Base-by-base conservation (phyloP, 2,329 filamentous ascomycete species). In the Raffaelea ambrosiae region DNA sequence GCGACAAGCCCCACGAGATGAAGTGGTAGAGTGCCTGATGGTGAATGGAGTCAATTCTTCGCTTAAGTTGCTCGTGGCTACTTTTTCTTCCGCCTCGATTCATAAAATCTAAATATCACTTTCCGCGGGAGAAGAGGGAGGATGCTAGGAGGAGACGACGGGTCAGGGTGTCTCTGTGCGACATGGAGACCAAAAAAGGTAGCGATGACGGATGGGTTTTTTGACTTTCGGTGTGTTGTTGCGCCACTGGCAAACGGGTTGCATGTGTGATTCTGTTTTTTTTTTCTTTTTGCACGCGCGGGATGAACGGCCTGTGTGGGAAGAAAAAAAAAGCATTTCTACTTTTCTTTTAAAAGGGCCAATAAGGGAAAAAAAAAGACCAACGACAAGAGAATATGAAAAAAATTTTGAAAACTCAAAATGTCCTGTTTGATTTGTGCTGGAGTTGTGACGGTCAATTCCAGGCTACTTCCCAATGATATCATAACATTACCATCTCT, bases 1-100 rank as follows among this genome's bases (percentile, higher is more conserved):
- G 93, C 68, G 91, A 98, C 82, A 90, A 91, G 85, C 93, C 93
- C 76, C 93, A 98, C 79, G 88, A 95, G 84, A 97, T 98, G 93
- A 87, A 88, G 77, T 98, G 91, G 83, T 98, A 96, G 76, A 82
- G 55, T 22, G 39, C 18, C 5, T 9, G 16, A 33, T 33, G n/a
- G n/a, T n/a, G n/a, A n/a, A n/a, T 33, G 29, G 29, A 9, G 29
- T 33, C 29, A 33, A 9, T 31, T 35, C 29, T 36, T 36, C 31
- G 9, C 9, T 11, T 7, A 19, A n/a, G 33, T 36, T 36, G 33
- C 5, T 36, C 13, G 13, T 36, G 33, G 13, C 18, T 36, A 29
- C 20, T 39, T 20, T 11, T 11, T 13, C 20, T 29, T 40, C 11
- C 43, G 33, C 18, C 20, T 10, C n/a, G n/a, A n/a, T n/a, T n/a